These are phyloP conservation scores for Apiotrichum gamsii DNA, from an alignment of 1,284 basidiomycete species.

Conservation along the genomic window DNA sequence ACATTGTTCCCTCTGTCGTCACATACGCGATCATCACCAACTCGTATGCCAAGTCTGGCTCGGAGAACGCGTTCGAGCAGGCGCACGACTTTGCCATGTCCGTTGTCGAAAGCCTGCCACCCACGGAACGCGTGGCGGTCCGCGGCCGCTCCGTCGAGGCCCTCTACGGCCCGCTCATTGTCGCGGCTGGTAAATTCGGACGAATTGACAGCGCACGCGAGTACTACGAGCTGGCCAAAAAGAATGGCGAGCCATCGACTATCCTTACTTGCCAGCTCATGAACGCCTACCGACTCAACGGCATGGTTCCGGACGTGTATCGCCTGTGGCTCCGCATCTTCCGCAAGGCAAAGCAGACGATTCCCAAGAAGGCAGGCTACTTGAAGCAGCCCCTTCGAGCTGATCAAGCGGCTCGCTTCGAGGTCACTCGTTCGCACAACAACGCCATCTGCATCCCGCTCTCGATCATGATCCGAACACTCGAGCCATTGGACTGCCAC, in stretches of 20 bases:
- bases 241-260: slow-evolving; percentile 8
- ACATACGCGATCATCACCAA: slow-evolving; percentile 67
- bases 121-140: slow-evolving; percentile 13
- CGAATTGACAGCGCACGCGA: slow-evolving; percentile 52
- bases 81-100: slow-evolving; percentile 38
- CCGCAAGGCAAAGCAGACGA: slow-evolving; percentile 1
- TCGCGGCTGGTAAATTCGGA: slow-evolving; percentile 23
- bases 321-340: slow-evolving; percentile 55
- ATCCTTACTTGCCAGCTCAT: slow-evolving; percentile 57
- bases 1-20: slow-evolving; percentile 62
- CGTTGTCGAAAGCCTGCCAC: slow-evolving; percentile 18
- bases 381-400: too few species aligned
- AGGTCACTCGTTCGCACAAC: slow-evolving; percentile 21
- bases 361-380: neutral
- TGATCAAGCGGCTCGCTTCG: too few species aligned
- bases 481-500: slow-evolving; percentile 63
- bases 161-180: slow-evolving; percentile 35
- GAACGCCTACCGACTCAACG: slow-evolving; percentile 63
- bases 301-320: slow-evolving; percentile 56
- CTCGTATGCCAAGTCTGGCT: slow-evolving; percentile 41
- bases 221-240: slow-evolving; percentile 46
- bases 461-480: slow-evolving; percentile 73
- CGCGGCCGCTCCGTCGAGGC: slow-evolving; percentile 28
- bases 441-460: slow-evolving; percentile 70
- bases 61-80: slow-evolving; percentile 26